Evolutionary conservation across 2,329 filamentous ascomycete genomes (phyloP), one percentile per base, ranked within the genome.

Genomic region (Ceratocystis huliohia): DNA sequence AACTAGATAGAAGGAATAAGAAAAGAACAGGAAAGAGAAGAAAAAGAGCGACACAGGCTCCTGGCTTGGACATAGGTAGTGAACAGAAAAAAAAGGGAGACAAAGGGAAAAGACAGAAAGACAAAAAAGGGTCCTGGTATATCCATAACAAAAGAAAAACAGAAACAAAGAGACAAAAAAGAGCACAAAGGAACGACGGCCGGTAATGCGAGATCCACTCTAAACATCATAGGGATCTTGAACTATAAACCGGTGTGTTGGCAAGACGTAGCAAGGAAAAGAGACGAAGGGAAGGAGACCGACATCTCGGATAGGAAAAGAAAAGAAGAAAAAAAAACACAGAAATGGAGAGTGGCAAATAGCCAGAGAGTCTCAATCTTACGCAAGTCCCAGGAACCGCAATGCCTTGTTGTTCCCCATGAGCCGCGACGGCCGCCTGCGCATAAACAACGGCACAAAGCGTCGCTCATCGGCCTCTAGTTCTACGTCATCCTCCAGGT

Each of bases 311-410:
- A 37, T 25, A 25, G 7, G 33, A 45, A 25, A 20, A 25, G 33
- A 5, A 53, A 65, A 41, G 10, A 41, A 41, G 15, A 25, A 56
- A 50, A 7, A 28, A 25, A 65, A 20, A 56, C 28, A 65, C 28
- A 65, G 22, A 17, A 17, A 61, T 37, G 8, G 13, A 59, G 48
- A 22, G 48, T 30, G 17, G 30, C 28, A 66, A 28, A 48, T n/a
- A 5, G 61, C 41, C 8, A 48, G 17, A 45, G 7, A 37, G 13
- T 1, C 15, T 5, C 13, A 50, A n/a, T 45, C 10, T 70, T 70
- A 79, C 10, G 77, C 76, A 57, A 82, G 72, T 0, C 81, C 81
- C 1, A 83, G 74, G 71, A 81, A 82, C 71, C 81, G 82, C 64
- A 82, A 75, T 5, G 81, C 81, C 71, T 83, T 83, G 6, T 77